Conservation (phyloP, 257 asterid genomes). For the Solanum corneliomulleri region DNA sequence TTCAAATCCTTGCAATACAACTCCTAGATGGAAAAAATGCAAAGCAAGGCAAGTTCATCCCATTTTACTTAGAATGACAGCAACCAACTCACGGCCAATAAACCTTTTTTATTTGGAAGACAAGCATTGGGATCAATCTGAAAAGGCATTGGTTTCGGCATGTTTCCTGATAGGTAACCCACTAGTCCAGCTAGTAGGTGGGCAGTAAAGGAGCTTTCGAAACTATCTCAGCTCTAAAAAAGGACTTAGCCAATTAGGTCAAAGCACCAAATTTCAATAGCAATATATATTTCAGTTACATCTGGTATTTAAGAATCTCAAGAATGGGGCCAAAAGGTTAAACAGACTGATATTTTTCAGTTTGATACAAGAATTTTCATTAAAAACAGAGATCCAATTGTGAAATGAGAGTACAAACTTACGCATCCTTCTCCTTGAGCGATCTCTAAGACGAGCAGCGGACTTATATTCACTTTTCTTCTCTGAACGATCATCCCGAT, state of each 20-base stretch:
- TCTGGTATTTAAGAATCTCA: not conserved
- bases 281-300: not conserved
- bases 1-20: not conserved
- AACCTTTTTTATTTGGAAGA: not conserved
- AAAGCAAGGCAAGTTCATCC: not conserved
- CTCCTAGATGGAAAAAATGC: not conserved
- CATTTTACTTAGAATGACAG: not conserved
- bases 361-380: not conserved
- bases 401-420: conserved; percentile 18
- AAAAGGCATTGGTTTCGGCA: not conserved
- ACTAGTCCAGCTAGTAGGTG: not conserved
- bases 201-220: not conserved
- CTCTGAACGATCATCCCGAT: conserved; percentile 23
- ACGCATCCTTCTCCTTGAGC: conserved; percentile 46
- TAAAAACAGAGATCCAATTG: not conserved
- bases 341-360: not conserved
- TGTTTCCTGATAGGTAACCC: not conserved
- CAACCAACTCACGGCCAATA: not conserved
- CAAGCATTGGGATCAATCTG: not conserved
- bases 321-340: not conserved
- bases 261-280: not conserved
- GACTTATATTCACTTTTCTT: conserved; percentile 42
- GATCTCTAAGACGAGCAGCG: conserved; percentile 31
- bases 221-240: not conserved
- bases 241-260: not conserved